Evolutionary conservation across 1,139 yeast genomes (phyloP), one percentile per base, ranked within the genome.

Genomic region (Hansenula sp.): DNA sequence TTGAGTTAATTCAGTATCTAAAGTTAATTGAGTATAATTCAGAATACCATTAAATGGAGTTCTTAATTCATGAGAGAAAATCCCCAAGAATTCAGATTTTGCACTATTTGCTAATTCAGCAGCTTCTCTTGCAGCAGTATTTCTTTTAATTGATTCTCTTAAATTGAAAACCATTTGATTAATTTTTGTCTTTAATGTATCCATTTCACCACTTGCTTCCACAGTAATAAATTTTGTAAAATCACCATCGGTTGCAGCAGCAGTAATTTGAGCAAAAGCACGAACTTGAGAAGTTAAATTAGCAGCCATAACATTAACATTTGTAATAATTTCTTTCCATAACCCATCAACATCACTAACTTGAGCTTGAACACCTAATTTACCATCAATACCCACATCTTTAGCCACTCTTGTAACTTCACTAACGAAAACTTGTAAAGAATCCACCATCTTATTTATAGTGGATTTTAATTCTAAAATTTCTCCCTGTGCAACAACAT

Each of bases 151-250:
- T 2, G 94, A 83, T 59, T 87, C 96, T 61, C 95, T 75, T 56
- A 87, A 70, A 57, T 86, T 85, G 50, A 84, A 73, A 59, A 87
- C 95, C 96, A 87, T 87, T 69, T 86, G 95, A 63, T 87, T 87
- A 59, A 87, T 87, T 61, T 87, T 87, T 0, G 95, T 86, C 61
- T 87, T 87, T 58, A 87, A 73, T 0, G 95, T 95, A 62, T 86
- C 95, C 95, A 87, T 87, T 68, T 87, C 96, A 61, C 96, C 96
- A 39, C 82, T 74, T 1, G 95, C 95, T 57, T 87, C 96, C 46
- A 87, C 95, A 0, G 96, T 87, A 51, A 87, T 87, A 56, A 87
- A 85, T 48, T 94, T 72, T 0, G 95, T 86, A 63, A 87, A 87
- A 61, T 87, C 96, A 60, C 95, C 95, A 65, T 87, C 95, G 2